Evolutionary conservation across 768 basidiomycete species (phyloP).

Genomic region (Amanita thiersii): DNA sequence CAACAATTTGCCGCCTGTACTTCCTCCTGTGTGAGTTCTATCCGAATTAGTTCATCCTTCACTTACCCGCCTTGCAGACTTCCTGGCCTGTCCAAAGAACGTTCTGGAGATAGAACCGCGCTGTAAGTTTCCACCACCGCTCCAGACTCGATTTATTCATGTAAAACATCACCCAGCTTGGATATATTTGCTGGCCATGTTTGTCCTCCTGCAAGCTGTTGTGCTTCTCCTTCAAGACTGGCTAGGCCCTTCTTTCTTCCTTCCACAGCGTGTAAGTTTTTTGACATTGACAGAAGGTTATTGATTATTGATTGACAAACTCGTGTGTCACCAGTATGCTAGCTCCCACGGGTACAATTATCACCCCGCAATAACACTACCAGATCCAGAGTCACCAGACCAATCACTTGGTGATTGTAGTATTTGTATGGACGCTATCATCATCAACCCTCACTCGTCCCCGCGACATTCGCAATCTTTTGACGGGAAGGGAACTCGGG

Average conservation of each 20-base stretch:
- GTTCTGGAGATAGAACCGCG: constrained; percentile 75
- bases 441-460: constrained; percentile 34
- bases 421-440: constrained; percentile 89
- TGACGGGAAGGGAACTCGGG: constrained; percentile 22
- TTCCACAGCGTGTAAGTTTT: constrained; percentile 53
- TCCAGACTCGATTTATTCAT: background rate
- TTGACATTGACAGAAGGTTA: background rate
- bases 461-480: constrained; percentile 25
- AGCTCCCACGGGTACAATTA: constrained; percentile 58
- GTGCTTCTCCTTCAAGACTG: constrained; percentile 66
- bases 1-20: constrained; percentile 61
- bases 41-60: background rate
- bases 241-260: constrained; percentile 79
- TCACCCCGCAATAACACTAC: constrained; percentile 67
- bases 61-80: constrained; percentile 42
- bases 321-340: background rate
- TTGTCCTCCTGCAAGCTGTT: constrained; percentile 55
- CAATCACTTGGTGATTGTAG: constrained; percentile 80
- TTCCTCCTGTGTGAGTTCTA: constrained; percentile 62
- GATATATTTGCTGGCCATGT: constrained; percentile 50
- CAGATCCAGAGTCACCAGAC: constrained; percentile 69
- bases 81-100: constrained; percentile 76
- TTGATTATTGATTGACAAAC: background rate
- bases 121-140: constrained; percentile 31
- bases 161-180: constrained; percentile 43